Evolutionary conservation across 1,284 basidiomycete species (phyloP), one percentile per base, ranked within the genome.

Genomic region (Peniophora sp.): DNA sequence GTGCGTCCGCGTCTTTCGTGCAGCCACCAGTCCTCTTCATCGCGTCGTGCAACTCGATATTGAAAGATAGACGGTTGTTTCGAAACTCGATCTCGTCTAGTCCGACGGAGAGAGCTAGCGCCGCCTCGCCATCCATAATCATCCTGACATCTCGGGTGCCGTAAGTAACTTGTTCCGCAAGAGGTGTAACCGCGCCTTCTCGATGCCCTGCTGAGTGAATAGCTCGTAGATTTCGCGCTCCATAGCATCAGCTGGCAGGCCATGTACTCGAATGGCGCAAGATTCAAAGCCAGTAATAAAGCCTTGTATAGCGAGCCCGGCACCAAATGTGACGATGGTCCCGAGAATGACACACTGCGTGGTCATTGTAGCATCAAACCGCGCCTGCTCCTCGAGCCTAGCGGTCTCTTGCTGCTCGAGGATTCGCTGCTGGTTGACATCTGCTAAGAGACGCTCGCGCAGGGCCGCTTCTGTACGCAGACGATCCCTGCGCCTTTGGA

Each of bases 41-140:
- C 36, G 61, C 61, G 45, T 62, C 63, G 45, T 68, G 69, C 35
- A 65, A 60, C 36, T 62, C 62, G 44, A 71, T 59, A 53, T 72
- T 20, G n/a, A 45, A 45, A 16, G 44, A 20, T 69, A 79, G 55
- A 0, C 36, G 53, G 41, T 73, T 65, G 1, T 71, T 62, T 16
- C 68, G 62, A 50, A 77, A 77, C 32, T 73, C 69, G 52, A 69
- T 59, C 2, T 67, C 74, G 41, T 78, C 67, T 6, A 77, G 62
- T 8, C 65, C 69, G n/a, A 55, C 22, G 3, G 69, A 63, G 17
- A 78, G 62, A 1, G 58, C 59, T 34, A 63, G 59, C 1, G 71
- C 75, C 12, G 66, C 55, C 39, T 68, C 67, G 5, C 62, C 59
- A 45, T 68, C 69, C 2, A 67, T 69, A 50, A 76, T 39, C 39